phyloP scores from a whole-genome alignment of 805 yeast genomes.

The Candida peoriensis region DNA sequence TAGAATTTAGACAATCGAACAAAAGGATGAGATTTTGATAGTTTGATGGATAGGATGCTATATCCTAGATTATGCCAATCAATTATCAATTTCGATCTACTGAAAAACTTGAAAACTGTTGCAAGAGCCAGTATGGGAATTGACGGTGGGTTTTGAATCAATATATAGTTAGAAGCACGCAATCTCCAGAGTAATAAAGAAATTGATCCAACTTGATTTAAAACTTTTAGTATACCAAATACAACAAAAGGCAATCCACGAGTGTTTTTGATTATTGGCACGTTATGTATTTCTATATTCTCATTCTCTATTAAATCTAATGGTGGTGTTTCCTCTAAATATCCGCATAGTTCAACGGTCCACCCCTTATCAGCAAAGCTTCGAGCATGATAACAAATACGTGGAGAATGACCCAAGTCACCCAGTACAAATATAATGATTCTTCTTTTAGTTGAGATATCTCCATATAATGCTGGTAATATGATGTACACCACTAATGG shows the following conservation, averaged over 20 bases:
- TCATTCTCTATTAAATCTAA: constrained; percentile 43
- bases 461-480: constrained; percentile 32
- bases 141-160: constrained; percentile 91
- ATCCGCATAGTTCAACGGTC: constrained; percentile 82
- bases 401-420: constrained; percentile 90
- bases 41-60: constrained; percentile 68
- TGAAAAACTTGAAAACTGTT: constrained; percentile 46
- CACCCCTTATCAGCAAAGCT: constrained; percentile 67
- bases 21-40: constrained; percentile 47
- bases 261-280: constrained; percentile 36
- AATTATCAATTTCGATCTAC: constrained; percentile 60
- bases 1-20: constrained; percentile 56
- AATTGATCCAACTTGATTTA: constrained; percentile 47
- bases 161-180: constrained; percentile 59
- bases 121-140: constrained; percentile 73
- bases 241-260: constrained; percentile 44
- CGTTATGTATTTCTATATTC: constrained; percentile 46
- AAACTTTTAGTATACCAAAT: constrained; percentile 56
- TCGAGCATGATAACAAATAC: constrained; percentile 87
- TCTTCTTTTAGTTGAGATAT: constrained; percentile 38
- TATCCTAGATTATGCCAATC: constrained; percentile 98
- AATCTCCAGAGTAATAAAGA: constrained; percentile 43
- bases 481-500: constrained; percentile 29
- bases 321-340: constrained; percentile 55
- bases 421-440: constrained; percentile 83